phyloP scores from a whole-genome alignment of 2,329 filamentous ascomycete genomes.

The Phialocephala sp. region DNA sequence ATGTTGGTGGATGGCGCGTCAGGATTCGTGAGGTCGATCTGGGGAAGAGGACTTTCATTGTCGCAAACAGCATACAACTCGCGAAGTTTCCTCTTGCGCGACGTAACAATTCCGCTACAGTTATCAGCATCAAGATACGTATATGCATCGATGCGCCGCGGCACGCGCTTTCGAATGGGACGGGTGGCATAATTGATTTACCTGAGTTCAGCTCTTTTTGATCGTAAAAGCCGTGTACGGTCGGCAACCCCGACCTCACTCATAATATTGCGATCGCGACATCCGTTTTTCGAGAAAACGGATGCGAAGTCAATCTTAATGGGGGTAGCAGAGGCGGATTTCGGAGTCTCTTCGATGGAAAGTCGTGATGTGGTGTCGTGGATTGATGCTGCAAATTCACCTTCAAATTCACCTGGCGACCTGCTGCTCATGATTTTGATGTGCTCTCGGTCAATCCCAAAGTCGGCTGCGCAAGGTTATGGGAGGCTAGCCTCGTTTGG shows the following conservation, averaged over 20 bases:
- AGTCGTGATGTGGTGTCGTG: constrained; percentile 35
- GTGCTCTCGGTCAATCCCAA: constrained; percentile 10
- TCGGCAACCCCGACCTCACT: constrained; percentile 72
- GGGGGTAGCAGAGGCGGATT: constrained; percentile 43
- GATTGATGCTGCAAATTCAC: constrained; percentile 28
- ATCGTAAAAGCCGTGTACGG: constrained; percentile 69
- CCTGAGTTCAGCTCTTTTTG: constrained; percentile 67
- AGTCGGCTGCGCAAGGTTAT: too few relatives aligned
- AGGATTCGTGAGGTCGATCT: constrained; percentile 60
- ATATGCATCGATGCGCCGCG: constrained; percentile 34
- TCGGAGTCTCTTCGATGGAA: constrained; percentile 35
- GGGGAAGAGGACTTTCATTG: constrained; percentile 62
- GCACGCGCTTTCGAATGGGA: constrained; percentile 34
- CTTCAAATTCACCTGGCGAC: too few relatives aligned
- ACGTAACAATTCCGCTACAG: constrained; percentile 73
- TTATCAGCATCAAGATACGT: constrained; percentile 39
- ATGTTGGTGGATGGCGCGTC: constrained; percentile 60
- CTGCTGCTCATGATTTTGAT: constrained; percentile 14
- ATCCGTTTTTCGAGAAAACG: constrained; percentile 72
- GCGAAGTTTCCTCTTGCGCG: constrained; percentile 89
- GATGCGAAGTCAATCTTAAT: constrained; percentile 52
- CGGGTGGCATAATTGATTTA: constrained; percentile 47
- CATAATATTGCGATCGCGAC: constrained; percentile 72
- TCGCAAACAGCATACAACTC: constrained; percentile 85
- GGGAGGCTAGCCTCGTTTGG: constrained; percentile 22